Percentiles rank a stretch among this genome's conserved stretches.
phyloP scores from a whole-genome alignment of 805 yeast species.

The Sugiyamaella floridensis region DNA sequence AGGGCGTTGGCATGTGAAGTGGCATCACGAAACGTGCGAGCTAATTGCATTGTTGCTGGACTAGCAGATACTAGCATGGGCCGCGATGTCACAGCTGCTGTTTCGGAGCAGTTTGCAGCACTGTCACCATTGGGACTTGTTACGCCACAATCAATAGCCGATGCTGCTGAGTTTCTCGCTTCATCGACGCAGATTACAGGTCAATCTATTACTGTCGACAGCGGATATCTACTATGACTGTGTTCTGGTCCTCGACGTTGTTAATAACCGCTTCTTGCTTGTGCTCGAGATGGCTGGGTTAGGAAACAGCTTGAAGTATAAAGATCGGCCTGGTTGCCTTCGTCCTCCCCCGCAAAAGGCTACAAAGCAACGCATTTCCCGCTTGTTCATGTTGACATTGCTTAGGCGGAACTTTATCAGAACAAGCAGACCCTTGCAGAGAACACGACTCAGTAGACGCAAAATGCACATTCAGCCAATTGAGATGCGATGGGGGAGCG shows the following conservation, averaged over 20 bases:
- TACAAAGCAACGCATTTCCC: too few species aligned
- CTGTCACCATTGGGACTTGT: conserved; percentile 7
- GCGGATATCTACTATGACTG: conserved; percentile 14
- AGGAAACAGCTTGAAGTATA: not conserved
- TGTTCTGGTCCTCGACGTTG: too few species aligned
- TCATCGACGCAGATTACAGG: conserved; percentile 16
- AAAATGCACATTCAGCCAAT: conserved; percentile 73
- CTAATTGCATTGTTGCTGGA: conserved; percentile 66
- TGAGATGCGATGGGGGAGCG: conserved; percentile 92
- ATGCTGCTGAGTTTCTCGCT: conserved; percentile 17
- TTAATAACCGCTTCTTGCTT: too few species aligned
- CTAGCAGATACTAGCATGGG: conserved; percentile 59
- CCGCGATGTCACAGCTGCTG: conserved; percentile 3
- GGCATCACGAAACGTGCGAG: conserved; percentile 45
- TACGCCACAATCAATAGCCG: conserved; percentile 17
- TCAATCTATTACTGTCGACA: conserved; percentile 12
- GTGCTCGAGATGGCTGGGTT: not conserved
- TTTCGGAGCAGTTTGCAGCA: conserved; percentile 9
- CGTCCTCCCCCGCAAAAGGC: not conserved
- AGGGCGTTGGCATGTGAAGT: conserved; percentile 54
- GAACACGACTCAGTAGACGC: not conserved
- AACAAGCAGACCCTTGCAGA: not conserved
- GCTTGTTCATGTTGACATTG: not conserved
- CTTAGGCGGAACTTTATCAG: not conserved
- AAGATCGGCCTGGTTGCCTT: not conserved